These are phyloP conservation scores for Bombardia bombarda DNA, from an alignment of 495 filamentous ascomycete species.

Conservation along the genomic window DNA sequence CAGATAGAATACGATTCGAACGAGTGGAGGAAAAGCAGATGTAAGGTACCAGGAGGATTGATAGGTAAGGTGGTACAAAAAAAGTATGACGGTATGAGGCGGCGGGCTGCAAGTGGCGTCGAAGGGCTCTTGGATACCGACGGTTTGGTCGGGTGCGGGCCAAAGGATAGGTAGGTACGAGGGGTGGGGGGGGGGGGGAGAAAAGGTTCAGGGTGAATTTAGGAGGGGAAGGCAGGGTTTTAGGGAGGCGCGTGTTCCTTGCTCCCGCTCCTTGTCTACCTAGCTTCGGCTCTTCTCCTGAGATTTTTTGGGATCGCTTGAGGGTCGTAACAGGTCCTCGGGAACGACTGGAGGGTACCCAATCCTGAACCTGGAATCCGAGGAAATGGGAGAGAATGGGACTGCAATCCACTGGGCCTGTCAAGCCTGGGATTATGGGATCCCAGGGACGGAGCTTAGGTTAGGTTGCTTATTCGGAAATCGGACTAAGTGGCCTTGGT, in stretches of 20 bases:
- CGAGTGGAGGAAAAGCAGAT: no score
- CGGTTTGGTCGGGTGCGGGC: no score
- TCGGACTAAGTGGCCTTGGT: no score
- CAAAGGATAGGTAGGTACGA: not conserved
- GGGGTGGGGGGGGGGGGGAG: not conserved
- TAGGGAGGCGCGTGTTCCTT: no score
- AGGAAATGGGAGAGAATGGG: not conserved
- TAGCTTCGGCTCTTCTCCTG: not conserved
- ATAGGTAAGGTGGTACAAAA: no score
- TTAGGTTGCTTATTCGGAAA: no score
- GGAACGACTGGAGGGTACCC: not conserved
- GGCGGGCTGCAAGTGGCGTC: no score
- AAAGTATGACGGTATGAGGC: no score
- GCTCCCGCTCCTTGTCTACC: not conserved
- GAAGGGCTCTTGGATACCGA: no score
- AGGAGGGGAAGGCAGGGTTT: not conserved
- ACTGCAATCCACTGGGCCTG: not conserved
- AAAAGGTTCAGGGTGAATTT: not conserved
- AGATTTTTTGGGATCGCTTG: not conserved
- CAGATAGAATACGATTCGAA: no score
- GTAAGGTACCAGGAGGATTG: no score
- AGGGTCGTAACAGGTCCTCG: not conserved
- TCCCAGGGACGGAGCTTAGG: not conserved
- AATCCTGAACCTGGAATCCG: not conserved
- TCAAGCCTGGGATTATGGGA: not conserved